Conservation (phyloP, 2,329 filamentous ascomycete genomes). For the Elsinoe ampelina region DNA sequence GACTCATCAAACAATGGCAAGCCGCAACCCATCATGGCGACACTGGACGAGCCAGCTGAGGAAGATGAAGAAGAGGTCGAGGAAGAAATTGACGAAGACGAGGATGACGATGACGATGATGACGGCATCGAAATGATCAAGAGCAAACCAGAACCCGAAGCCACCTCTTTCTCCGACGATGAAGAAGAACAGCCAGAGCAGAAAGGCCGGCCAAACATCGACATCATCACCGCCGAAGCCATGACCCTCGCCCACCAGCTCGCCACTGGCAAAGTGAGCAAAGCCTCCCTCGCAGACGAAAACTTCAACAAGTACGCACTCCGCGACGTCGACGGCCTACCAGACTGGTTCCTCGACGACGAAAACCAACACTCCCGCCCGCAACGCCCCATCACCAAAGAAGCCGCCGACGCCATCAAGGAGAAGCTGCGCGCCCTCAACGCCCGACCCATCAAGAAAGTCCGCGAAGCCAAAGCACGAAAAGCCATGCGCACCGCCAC, state of each 20-base stretch:
- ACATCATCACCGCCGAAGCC: conserved; percentile 98
- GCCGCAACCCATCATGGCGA: conserved; percentile 19
- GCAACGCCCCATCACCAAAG: conserved; percentile 83
- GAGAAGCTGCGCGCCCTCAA: conserved; percentile 90
- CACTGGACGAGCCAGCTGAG: conserved; percentile 30
- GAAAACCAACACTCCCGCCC: conserved; percentile 73
- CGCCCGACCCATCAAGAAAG: conserved; percentile 97
- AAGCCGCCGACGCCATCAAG: conserved; percentile 82
- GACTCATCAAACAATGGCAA: conserved; percentile 21
- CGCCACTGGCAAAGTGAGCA: conserved; percentile 73
- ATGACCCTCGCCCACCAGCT: conserved; percentile 95
- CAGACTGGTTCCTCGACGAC: conserved; percentile 97
- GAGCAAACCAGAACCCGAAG: conserved; percentile 53
- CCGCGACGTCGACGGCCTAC: conserved; percentile 81
- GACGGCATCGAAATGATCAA: conserved; percentile 57
- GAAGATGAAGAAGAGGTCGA: conserved; percentile 25
- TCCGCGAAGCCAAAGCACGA: conserved; percentile 86
- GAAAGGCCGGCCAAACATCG: conserved; percentile 66
- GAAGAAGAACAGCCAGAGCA: conserved; percentile 43
- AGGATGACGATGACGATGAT: conserved; percentile 32
- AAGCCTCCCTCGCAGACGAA: conserved; percentile 74
- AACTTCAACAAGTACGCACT: conserved; percentile 89
- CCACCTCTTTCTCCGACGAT: conserved; percentile 33
- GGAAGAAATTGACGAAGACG: conserved; percentile 26
- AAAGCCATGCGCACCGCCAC: conserved; percentile 96